Percentiles rank a stretch among this genome's conserved stretches.
These are phyloP conservation scores for Teratosphaeriaceae sp. DNA, from an alignment of 2,329 filamentous ascomycete genomes.

Conservation along the genomic window DNA sequence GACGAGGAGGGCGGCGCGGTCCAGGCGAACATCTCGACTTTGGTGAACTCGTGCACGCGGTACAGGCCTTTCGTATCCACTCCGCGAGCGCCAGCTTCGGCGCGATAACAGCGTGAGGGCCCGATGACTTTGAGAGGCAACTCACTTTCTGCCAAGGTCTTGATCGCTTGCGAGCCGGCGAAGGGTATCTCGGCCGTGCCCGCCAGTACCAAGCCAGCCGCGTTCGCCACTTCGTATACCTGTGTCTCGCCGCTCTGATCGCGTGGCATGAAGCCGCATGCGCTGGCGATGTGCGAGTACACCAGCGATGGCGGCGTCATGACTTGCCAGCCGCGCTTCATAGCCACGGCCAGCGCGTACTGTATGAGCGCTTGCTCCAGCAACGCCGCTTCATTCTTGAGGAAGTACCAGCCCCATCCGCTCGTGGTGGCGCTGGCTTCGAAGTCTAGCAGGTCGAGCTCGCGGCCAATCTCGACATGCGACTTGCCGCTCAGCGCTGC, in stretches of 20 bases:
- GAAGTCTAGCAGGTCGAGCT: slow-evolving; percentile 90
- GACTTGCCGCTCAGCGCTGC: slow-evolving; percentile 11
- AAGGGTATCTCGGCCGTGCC: slow-evolving; percentile 94
- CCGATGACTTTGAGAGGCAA: slow-evolving; percentile 77
- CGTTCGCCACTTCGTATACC: slow-evolving; percentile 65
- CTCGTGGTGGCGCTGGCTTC: slow-evolving; percentile 70
- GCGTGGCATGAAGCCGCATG: slow-evolving; percentile 90
- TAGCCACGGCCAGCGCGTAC: slow-evolving; percentile 71
- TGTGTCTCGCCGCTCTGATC: slow-evolving; percentile 89
- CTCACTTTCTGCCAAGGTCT: slow-evolving; percentile 55
- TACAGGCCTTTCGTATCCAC: slow-evolving; percentile 91
- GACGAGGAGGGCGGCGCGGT: slow-evolving; percentile 50
- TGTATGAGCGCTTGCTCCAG: slow-evolving; percentile 92
- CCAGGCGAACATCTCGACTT: slow-evolving; percentile 98
- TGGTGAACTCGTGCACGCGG: slow-evolving; percentile 96
- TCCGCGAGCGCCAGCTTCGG: slow-evolving; percentile 85
- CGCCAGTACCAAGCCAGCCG: slow-evolving; percentile 67
- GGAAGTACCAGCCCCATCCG: slow-evolving; percentile 98
- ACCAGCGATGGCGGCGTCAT: slow-evolving; percentile 85
- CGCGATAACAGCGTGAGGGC: slow-evolving; percentile 87
- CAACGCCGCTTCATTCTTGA: slow-evolving; percentile 83
- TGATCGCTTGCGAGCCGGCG: slow-evolving; percentile 79
- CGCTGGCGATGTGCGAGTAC: slow-evolving; percentile 81
- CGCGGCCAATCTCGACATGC: slow-evolving; percentile 69
- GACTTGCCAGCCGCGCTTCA: slow-evolving; percentile 67